Percentiles rank a stretch among this genome's conserved stretches.
Conservation (phyloP, 495 filamentous ascomycete species). For the Penicillium atrosanguineum region DNA sequence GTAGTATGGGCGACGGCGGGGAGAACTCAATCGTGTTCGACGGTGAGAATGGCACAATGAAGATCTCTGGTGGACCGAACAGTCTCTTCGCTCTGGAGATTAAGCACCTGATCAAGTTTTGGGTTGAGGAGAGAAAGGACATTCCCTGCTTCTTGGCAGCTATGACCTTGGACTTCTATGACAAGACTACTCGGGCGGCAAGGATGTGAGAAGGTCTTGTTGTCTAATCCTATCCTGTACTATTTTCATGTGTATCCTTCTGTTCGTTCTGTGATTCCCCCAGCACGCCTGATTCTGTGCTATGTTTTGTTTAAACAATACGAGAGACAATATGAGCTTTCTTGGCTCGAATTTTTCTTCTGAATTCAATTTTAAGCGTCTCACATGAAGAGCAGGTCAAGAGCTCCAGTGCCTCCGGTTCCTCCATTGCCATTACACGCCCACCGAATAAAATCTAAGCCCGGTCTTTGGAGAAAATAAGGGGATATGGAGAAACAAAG, state of each 20-base stretch:
- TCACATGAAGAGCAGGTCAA: no score
- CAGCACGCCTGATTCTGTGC: slow-evolving; percentile 10
- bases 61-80: slow-evolving; percentile 85
- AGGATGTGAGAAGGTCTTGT: slow-evolving; percentile 29
- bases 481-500: no score
- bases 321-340: not conserved
- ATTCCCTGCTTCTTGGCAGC: slow-evolving; percentile 92
- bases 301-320: slow-evolving; percentile 17
- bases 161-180: slow-evolving; percentile 86
- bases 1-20: slow-evolving; percentile 58
- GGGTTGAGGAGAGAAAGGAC: slow-evolving; percentile 86
- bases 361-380: no score
- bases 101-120: slow-evolving; percentile 79
- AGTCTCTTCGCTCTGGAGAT: slow-evolving; percentile 84
- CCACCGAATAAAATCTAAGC: no score
- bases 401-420: no score
- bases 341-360: not conserved
- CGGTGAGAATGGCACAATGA: slow-evolving; percentile 95
- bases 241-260: not conserved
- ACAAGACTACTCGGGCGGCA: slow-evolving; percentile 65
- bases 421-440: no score
- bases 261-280: not conserved
- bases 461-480: no score
- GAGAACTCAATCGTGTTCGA: slow-evolving; percentile 92
- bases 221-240: not conserved